phyloP scores from a whole-genome alignment of 2,329 filamentous ascomycete species.

The Venturia asperata region DNA sequence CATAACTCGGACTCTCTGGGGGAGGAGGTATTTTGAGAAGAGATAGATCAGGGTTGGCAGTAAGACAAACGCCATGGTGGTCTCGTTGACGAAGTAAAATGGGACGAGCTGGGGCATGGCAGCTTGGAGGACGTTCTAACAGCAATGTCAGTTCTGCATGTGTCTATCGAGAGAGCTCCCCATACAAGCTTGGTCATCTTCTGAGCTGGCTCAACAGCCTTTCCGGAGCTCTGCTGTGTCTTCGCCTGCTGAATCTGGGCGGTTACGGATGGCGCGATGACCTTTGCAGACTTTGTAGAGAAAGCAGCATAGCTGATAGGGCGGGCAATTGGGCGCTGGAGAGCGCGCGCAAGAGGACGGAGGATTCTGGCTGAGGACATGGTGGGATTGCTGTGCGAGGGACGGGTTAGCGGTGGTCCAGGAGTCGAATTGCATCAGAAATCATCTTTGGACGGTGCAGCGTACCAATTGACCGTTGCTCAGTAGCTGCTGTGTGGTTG shows the following conservation, averaged over 20 bases:
- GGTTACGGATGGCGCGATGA: conserved; percentile 19
- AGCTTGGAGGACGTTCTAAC: conserved; percentile 35
- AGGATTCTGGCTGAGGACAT: conserved; percentile 31
- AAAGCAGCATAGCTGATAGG: conserved; percentile 28
- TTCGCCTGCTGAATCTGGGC: conserved; percentile 3
- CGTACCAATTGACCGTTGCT: conserved; percentile 16
- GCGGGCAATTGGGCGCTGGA: conserved; percentile 35
- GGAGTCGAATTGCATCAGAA: conserved; percentile 2
- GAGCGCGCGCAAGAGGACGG: conserved; percentile 34
- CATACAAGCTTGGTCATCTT: conserved; percentile 18
- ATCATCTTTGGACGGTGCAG: background rate
- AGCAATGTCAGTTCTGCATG: conserved; percentile 15
- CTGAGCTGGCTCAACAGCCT: conserved; percentile 13
- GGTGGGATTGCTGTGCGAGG: conserved; percentile 2
- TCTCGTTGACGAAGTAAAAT: conserved; percentile 42
- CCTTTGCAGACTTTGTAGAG: conserved; percentile 19
- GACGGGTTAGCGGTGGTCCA: background rate
- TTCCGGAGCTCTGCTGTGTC: conserved; percentile 4
- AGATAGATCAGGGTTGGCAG: conserved; percentile 39
- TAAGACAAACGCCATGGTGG: conserved; percentile 36
- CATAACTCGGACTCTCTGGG: conserved; percentile 36
- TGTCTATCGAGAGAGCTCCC: background rate
- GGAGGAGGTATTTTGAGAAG: conserved; percentile 39
- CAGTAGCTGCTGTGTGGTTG: conserved; percentile 2
- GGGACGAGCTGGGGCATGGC: conserved; percentile 40